phyloP scores from a whole-genome alignment of 192 early-diverging fungal genomes.

The Podochytrium sp. region DNA sequence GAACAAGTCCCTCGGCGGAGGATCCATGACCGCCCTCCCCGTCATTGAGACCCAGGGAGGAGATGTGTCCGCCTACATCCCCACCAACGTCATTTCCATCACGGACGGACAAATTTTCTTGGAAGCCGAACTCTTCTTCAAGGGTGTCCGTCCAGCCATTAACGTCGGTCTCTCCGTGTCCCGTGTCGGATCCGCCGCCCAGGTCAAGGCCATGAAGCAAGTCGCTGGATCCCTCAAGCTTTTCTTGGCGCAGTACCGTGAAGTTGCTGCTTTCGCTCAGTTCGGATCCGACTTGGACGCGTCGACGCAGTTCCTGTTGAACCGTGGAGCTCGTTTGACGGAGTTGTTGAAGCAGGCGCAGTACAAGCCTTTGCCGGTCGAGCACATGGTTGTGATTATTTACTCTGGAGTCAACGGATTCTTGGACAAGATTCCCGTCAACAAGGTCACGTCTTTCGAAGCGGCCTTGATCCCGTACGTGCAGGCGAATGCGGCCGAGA shows the following conservation, averaged over 20 bases:
- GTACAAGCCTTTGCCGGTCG: conserved; percentile 93
- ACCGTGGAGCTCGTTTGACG: conserved; percentile 99
- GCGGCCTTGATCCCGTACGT: conserved; percentile 86
- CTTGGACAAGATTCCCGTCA: conserved; percentile 97
- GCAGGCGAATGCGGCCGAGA: conserved; percentile 83
- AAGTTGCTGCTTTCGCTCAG: conserved; percentile 99
- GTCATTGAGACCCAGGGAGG: conserved; percentile 99
- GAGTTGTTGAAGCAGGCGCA: conserved; percentile 99
- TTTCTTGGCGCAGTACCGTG: conserved; percentile 97
- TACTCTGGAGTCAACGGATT: conserved; percentile 99
- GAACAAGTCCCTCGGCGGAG: conserved; percentile 93
- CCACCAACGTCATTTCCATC: conserved; percentile 99
- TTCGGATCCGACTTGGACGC: conserved; percentile 99
- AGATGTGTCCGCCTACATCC: conserved; percentile 99
- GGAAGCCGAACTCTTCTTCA: conserved; percentile 99
- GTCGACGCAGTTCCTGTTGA: conserved; percentile 98
- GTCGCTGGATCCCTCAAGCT: conserved; percentile 99
- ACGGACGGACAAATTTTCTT: conserved; percentile 99
- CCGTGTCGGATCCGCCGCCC: conserved; percentile 99
- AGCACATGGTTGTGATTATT: conserved; percentile 97
- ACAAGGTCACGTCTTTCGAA: conserved; percentile 94
- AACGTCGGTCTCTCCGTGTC: conserved; percentile 99
- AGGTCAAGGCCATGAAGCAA: conserved; percentile 99
- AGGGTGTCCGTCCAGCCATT: conserved; percentile 99
- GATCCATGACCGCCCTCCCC: conserved; percentile 98